Base-by-base conservation (phyloP, 202 grass and related monocot genomes). In the Panicum virgatum region DNA sequence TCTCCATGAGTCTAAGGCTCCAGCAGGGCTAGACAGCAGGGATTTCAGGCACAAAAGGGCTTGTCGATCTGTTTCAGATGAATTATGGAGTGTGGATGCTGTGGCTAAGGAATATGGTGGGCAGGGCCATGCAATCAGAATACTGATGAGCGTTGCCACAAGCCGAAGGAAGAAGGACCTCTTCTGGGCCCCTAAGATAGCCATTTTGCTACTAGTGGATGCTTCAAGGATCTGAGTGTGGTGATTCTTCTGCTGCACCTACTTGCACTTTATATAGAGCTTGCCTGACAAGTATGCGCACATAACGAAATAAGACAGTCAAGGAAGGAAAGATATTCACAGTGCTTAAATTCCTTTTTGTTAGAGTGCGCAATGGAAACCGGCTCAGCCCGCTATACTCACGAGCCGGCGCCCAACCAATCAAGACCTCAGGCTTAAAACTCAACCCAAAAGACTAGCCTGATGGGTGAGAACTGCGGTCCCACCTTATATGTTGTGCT, bases 1-100 rank as follows among this genome's bases (percentile, higher is more conserved):
- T 38, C 30, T 85, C 90, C 90, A 92, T 1, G 90, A 87, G 10
- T 51, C 42, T 48, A 92, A 61, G 7, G 91, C 81, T 40, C 50
- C 66, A 0, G 22, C 10, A 0, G 80, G 62, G 20, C 87, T 69
- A 2, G 37, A 57, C 1, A 87, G 75, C 0, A 67, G 42, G 1
- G 75, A 68, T 27, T 48, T 74, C 26, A 88, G 58, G 18, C 62
- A 77, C 7, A 88, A 59, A n/a, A 88, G 86, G 9, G 57, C 72
- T 1, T 75, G 58, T 34, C 67, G 47, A 29, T 88, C 86, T 0
- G 19, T 3, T 4, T 82, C 67, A 3, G 79, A 80, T 11, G 43
- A 8, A 29, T 54, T 73, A 12, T 12, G 44, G 22, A 30, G 5
- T 29, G 4, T 61, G 26, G 58, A 2, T 29, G 58, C 30, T 30